Percentiles rank a stretch among this genome's conserved stretches.
Conservation (phyloP, 495 filamentous ascomycete species). For the Achaetomiella virescens region DNA sequence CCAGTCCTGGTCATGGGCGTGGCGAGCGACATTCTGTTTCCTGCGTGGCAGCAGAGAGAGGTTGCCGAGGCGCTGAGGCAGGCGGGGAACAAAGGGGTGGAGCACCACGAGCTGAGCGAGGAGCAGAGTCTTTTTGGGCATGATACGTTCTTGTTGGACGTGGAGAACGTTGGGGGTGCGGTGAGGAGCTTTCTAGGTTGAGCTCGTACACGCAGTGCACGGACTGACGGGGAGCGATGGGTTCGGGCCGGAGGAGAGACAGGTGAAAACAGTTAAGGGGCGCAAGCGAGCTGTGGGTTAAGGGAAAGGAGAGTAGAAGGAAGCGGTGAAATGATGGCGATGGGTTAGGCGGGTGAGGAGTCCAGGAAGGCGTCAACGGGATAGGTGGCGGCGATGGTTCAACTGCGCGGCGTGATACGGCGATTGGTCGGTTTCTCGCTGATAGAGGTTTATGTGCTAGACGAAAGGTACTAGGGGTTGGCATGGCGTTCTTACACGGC, state of each 20-base stretch:
- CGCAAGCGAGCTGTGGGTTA: no score
- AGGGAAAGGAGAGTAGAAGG: no score
- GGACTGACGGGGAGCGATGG: neutral
- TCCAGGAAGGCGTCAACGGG: no score
- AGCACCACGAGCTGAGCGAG: constrained; percentile 86
- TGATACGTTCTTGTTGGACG: constrained; percentile 90
- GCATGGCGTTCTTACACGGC: neutral
- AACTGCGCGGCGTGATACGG: no score
- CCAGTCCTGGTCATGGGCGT: constrained; percentile 87
- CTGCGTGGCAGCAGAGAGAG: constrained; percentile 96
- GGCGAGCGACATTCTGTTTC: constrained; percentile 93
- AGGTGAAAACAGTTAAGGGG: no score
- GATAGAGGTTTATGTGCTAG: no score
- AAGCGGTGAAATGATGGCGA: no score
- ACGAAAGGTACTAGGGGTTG: neutral
- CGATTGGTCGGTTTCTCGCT: no score
- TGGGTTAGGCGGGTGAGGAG: no score
- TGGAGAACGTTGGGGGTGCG: constrained; percentile 82
- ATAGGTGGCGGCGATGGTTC: no score
- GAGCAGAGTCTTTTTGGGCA: constrained; percentile 91
- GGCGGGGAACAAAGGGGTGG: constrained; percentile 70
- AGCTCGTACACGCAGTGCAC: neutral
- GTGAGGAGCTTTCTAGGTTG: constrained; percentile 70
- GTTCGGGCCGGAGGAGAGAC: no score
- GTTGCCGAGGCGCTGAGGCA: constrained; percentile 76